Evolutionary conservation across 352 stramenopile species (phyloP).

Genomic region (Globisporangium polare): DNA sequence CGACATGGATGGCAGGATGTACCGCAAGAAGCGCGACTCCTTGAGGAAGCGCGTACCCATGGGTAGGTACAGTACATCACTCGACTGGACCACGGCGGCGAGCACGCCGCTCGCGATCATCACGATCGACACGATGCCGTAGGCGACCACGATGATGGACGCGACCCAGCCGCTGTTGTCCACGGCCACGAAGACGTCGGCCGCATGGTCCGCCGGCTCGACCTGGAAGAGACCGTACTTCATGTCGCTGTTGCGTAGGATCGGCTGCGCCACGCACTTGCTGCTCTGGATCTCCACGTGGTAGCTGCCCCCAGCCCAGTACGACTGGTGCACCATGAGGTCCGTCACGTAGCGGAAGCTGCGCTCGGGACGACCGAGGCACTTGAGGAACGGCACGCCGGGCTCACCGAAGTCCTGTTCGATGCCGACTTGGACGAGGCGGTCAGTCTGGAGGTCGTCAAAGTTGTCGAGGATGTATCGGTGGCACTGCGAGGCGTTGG

Average conservation of each 20-base stretch:
- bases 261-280: constrained; percentile 13
- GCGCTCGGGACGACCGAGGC: constrained; percentile 1
- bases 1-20: constrained; percentile 3
- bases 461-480: constrained; percentile 24
- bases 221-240: constrained; percentile 16
- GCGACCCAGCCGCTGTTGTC: constrained; percentile 13
- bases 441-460: constrained; percentile 8
- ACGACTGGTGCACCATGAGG: constrained; percentile 15
- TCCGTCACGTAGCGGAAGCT: constrained; percentile 21
- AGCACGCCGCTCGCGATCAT: constrained; percentile 21
- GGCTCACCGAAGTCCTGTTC: constrained; percentile 9
- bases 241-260: not conserved
- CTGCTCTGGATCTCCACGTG: constrained; percentile 24
- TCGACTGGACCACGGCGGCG: constrained; percentile 7
- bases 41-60: constrained; percentile 3
- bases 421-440: constrained; percentile 6
- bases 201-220: constrained; percentile 1
- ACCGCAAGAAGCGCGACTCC: not conserved
- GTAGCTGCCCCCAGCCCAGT: constrained; percentile 22
- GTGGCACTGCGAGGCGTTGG: constrained; percentile 14
- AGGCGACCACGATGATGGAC: constrained; percentile 10
- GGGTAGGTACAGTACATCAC: constrained; percentile 13
- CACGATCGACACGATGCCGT: constrained; percentile 21
- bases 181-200: constrained; percentile 13
- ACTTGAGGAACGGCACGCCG: constrained; percentile 15